phyloP scores from a whole-genome alignment of 164 flowering plant genomes.

The Houttuynia cordata region DNA sequence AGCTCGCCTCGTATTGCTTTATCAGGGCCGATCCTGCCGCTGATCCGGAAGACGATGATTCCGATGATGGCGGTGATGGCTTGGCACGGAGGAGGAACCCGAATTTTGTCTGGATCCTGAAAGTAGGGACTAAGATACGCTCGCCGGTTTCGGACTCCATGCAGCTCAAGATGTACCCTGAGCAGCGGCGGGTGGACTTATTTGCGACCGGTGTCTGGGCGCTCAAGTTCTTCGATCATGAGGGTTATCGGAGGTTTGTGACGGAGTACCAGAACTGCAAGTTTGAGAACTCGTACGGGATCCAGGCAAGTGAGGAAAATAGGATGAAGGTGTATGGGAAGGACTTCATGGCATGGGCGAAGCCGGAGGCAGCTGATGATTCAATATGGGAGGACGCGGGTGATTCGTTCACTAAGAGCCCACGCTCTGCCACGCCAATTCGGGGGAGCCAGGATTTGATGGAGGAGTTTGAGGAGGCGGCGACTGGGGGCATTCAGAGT shows the following conservation, averaged over 20 bases:
- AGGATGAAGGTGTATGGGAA: conserved; percentile 80
- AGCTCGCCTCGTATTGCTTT: conserved; percentile 47
- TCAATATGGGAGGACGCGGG: conserved; percentile 91
- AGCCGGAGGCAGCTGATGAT: conserved; percentile 86
- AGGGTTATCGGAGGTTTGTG: conserved; percentile 48
- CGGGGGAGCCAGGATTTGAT: conserved; percentile 43
- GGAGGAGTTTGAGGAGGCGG: conserved; percentile 89
- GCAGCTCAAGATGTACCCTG: conserved; percentile 56
- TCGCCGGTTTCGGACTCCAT: conserved; percentile 30
- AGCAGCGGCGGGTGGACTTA: conserved; percentile 62
- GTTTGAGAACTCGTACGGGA: conserved; percentile 76
- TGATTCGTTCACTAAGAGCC: conserved; percentile 31
- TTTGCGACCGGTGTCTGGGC: conserved; percentile 67
- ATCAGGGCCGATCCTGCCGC: conserved; percentile 14
- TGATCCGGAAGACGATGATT: conserved; percentile 7
- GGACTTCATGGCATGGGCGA: conserved; percentile 85
- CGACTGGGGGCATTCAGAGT: conserved; percentile 71
- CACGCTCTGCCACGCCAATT: conserved; percentile 24
- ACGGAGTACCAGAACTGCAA: conserved; percentile 55
- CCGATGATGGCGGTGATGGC: conserved; percentile 25
- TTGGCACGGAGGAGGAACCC: conserved; percentile 4
- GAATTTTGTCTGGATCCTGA: conserved; percentile 43
- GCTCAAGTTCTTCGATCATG: conserved; percentile 52
- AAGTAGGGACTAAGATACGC: conserved; percentile 36
- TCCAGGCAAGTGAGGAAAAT: conserved; percentile 57